phyloP scores from a whole-genome alignment of 176 grass and related monocot species.

The Avena eriantha region DNA sequence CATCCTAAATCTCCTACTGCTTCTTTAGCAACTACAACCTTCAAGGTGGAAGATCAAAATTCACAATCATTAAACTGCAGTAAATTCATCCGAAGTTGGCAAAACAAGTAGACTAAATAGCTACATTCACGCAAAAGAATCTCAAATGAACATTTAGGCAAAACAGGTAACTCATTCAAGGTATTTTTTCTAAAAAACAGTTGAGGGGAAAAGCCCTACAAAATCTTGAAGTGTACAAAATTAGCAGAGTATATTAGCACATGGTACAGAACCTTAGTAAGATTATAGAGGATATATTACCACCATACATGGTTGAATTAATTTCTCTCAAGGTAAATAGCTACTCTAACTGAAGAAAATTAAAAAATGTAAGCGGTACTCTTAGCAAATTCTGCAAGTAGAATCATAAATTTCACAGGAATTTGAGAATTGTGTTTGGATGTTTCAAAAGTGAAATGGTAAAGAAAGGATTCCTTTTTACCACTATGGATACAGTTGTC shows the following conservation, averaged over 20 bases:
- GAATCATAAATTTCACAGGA: constrained; percentile 37
- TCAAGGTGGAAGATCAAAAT: constrained; percentile 42
- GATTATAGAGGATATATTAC: constrained; percentile 17
- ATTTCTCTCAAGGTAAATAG: constrained; percentile 31
- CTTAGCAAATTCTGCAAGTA: constrained; percentile 4
- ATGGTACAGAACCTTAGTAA: constrained; percentile 25
- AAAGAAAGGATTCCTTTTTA: constrained; percentile 14
- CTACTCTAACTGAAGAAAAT: constrained; percentile 14
- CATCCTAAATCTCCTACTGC: constrained; percentile 92
- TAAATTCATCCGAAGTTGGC: constrained; percentile 12
- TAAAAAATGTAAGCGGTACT: constrained; percentile 15
- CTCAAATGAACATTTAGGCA: constrained; percentile 26
- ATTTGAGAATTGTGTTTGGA: constrained; percentile 30
- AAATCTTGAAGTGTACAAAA: constrained; percentile 10
- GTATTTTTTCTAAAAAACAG: constrained; percentile 5
- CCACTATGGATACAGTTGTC: background rate
- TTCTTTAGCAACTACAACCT: constrained; percentile 99
- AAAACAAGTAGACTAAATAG: constrained; percentile 12
- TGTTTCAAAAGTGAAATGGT: constrained; percentile 32
- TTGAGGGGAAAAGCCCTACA: background rate
- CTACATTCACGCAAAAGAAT: constrained; percentile 14
- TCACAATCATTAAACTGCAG: constrained; percentile 38
- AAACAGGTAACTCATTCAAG: constrained; percentile 28
- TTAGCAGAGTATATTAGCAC: background rate
- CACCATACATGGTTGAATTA: constrained; percentile 26